Conservation (phyloP, 176 grass and related monocot genomes). For the Dendrocalamus sinicus region DNA sequence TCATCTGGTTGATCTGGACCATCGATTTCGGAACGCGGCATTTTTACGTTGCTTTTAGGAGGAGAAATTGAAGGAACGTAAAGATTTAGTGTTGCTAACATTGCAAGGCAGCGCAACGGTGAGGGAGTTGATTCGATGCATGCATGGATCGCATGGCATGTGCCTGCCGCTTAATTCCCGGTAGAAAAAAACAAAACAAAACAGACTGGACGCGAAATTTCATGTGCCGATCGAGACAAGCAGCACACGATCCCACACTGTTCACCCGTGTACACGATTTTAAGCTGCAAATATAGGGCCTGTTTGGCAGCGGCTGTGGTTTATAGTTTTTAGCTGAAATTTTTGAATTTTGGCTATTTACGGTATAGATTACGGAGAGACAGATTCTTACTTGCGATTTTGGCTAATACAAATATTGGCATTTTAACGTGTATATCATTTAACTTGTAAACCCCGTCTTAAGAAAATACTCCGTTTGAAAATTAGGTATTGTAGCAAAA, state of each 20-base stretch:
- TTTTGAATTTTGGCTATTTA: too few species aligned
- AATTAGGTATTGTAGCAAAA: too few species aligned
- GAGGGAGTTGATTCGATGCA: not conserved
- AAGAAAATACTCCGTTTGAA: too few species aligned
- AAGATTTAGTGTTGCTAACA: conserved; percentile 21
- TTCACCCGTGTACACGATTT: conserved; percentile 44
- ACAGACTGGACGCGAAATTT: not conserved
- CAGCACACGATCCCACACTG: conserved; percentile 49
- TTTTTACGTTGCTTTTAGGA: not conserved
- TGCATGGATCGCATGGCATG: conserved; percentile 15
- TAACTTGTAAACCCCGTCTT: too few species aligned
- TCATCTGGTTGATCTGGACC: too few species aligned
- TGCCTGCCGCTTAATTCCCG: conserved; percentile 45
- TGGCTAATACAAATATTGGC: too few species aligned
- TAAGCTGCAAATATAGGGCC: not conserved
- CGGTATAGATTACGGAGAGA: too few species aligned
- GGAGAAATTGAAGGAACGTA: not conserved
- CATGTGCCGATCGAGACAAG: conserved; percentile 26
- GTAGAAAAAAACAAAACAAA: not conserved
- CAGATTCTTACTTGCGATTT: too few species aligned
- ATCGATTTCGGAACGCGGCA: too few species aligned
- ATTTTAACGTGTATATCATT: too few species aligned
- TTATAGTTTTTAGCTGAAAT: too few species aligned
- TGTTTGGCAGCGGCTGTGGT: too few species aligned
- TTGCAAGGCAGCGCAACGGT: conserved; percentile 9